phyloP scores from a whole-genome alignment of 2,329 filamentous ascomycete species.

The Aquanectria penicillioides region DNA sequence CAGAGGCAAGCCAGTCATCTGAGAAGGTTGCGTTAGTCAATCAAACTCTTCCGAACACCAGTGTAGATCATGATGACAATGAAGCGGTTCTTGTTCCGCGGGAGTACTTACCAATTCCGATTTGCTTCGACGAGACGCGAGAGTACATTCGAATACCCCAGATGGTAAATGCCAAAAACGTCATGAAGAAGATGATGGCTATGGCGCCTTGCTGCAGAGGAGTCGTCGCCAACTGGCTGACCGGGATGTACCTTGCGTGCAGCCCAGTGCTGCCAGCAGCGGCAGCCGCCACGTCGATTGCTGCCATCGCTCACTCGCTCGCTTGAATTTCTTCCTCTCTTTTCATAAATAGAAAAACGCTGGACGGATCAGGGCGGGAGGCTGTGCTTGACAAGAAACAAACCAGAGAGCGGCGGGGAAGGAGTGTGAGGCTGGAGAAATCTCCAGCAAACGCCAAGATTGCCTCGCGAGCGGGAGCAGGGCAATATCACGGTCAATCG shows the following conservation, averaged over 20 bases:
- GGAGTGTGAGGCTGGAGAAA: too few species aligned
- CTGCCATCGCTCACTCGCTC: too few species aligned
- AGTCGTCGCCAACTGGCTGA: constrained; percentile 27
- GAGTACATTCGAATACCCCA: constrained; percentile 31
- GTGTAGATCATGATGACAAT: too few species aligned
- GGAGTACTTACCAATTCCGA: constrained; percentile 28
- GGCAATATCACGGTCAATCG: too few species aligned
- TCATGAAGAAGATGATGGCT: constrained; percentile 32
- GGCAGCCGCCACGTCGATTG: not conserved
- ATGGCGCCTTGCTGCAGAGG: constrained; percentile 28
- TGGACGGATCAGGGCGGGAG: too few species aligned
- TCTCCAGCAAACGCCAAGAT: too few species aligned
- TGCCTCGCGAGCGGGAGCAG: too few species aligned
- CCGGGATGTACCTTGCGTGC: constrained; percentile 22
- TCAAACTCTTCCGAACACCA: too few species aligned
- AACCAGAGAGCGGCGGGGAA: too few species aligned
- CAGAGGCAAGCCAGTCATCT: constrained; percentile 33
- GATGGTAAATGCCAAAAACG: constrained; percentile 25
- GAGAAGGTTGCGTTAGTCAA: not conserved
- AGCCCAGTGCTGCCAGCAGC: constrained; percentile 1
- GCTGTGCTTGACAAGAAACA: too few species aligned
- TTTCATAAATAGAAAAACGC: too few species aligned
- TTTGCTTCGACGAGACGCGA: constrained; percentile 28
- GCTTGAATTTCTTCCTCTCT: too few species aligned
- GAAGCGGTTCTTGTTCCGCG: not conserved